Conservation (phyloP, 2,329 filamentous ascomycete genomes). For the Xylariales sp. region DNA sequence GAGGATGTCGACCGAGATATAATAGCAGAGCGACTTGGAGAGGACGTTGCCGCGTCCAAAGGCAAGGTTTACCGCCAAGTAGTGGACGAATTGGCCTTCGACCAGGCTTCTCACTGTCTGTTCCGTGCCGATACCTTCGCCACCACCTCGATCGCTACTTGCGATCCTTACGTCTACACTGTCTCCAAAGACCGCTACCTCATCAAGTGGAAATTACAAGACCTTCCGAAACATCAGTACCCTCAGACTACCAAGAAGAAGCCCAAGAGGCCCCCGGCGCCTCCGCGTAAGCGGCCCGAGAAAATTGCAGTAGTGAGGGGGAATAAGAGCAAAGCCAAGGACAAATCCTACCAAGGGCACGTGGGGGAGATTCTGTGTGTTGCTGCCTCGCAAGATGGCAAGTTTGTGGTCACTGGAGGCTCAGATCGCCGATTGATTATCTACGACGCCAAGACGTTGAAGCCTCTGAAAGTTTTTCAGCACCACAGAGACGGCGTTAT, state of each 20-base stretch:
- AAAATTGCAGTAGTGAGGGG: slow-evolving; percentile 61
- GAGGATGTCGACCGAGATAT: slow-evolving; percentile 89
- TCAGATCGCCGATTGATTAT: slow-evolving; percentile 80
- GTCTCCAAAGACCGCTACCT: slow-evolving; percentile 80
- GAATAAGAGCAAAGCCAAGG: slow-evolving; percentile 53
- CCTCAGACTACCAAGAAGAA: slow-evolving; percentile 55
- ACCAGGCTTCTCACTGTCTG: slow-evolving; percentile 60
- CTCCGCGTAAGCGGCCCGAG: slow-evolving; percentile 57
- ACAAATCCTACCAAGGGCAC: slow-evolving; percentile 71
- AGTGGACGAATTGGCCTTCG: slow-evolving; percentile 67
- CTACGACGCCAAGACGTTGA: slow-evolving; percentile 78
- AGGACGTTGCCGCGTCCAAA: slow-evolving; percentile 89
- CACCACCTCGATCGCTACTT: slow-evolving; percentile 76
- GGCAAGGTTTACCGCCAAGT: slow-evolving; percentile 83
- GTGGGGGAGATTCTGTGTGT: slow-evolving; percentile 76
- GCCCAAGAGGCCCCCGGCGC: slow-evolving; percentile 55
- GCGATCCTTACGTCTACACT: slow-evolving; percentile 79
- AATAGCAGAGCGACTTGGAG: slow-evolving; percentile 83
- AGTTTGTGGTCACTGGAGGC: slow-evolving; percentile 87
- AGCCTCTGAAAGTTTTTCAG: slow-evolving; percentile 77
- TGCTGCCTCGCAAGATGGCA: slow-evolving; percentile 83
- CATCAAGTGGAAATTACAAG: slow-evolving; percentile 84
- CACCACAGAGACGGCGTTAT: slow-evolving; percentile 89
- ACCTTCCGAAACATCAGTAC: slow-evolving; percentile 56
- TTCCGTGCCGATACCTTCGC: slow-evolving; percentile 76